Evolutionary conservation across 352 stramenopile species (phyloP).

Genomic region (Pythium vanterpoolii): DNA sequence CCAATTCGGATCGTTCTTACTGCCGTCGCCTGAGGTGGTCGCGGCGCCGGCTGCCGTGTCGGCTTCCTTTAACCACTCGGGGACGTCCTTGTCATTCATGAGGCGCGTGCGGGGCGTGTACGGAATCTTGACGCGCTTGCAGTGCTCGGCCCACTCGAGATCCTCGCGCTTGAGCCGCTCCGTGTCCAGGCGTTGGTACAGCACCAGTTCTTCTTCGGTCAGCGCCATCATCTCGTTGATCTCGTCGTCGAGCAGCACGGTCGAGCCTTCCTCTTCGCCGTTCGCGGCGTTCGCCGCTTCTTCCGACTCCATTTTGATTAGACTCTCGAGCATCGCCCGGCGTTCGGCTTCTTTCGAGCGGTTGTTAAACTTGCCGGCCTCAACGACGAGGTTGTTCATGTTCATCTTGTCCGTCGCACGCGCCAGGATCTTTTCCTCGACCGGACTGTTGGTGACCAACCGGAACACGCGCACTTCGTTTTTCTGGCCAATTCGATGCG

Average conservation of each 20-base stretch:
- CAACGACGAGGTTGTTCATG: conserved; percentile 90
- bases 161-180: conserved; percentile 62
- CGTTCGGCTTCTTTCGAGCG: conserved; percentile 83
- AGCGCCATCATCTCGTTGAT: conserved; percentile 91
- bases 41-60: conserved; percentile 24
- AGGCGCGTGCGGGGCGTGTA: conserved; percentile 48
- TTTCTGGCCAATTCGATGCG: conserved; percentile 91
- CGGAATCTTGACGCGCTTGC: conserved; percentile 49
- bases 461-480: conserved; percentile 88
- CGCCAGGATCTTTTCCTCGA: conserved; percentile 88
- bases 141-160: conserved; percentile 65
- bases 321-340: conserved; percentile 78
- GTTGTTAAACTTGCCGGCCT: conserved; percentile 89
- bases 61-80: conserved; percentile 70
- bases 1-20: conserved; percentile 55
- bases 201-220: conserved; percentile 73
- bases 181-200: conserved; percentile 74
- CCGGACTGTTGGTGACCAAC: conserved; percentile 80
- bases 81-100: conserved; percentile 71
- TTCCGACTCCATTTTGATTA: conserved; percentile 88
- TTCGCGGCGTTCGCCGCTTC: conserved; percentile 65
- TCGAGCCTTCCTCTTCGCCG: conserved; percentile 60
- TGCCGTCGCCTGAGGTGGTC: not conserved
- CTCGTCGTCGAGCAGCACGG: conserved; percentile 77
- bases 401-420: conserved; percentile 90